These are phyloP conservation scores for Cladosporium austrohemisphaericum DNA, from an alignment of 2,329 filamentous ascomycete species.

Conservation along the genomic window DNA sequence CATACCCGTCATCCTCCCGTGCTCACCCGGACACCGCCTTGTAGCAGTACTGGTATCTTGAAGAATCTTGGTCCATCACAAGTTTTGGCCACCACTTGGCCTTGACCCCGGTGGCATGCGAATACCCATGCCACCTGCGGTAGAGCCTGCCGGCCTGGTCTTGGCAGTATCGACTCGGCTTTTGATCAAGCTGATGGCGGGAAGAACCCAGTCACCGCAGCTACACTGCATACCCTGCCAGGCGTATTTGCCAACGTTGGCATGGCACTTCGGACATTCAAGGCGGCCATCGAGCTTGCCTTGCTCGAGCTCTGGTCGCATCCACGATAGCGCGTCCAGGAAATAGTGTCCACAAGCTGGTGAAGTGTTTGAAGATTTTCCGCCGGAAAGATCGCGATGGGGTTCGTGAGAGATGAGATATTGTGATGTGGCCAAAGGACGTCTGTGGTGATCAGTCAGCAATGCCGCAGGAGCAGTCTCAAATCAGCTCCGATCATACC, in stretches of 20 bases:
- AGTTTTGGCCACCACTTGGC: conserved; percentile 8
- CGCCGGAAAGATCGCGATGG: conserved; percentile 13
- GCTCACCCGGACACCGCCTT: too few species aligned
- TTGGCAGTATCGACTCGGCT: conserved; percentile 72
- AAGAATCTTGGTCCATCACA: neutral
- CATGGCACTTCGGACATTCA: conserved; percentile 78
- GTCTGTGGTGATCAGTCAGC: conserved; percentile 37
- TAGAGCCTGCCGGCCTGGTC: conserved; percentile 20
- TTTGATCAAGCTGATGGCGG: conserved; percentile 81
- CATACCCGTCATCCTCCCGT: conserved; percentile 6
- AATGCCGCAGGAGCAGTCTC: neutral
- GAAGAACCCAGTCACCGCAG: conserved; percentile 85
- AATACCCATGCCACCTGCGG: conserved; percentile 30
- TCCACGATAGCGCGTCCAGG: conserved; percentile 90
- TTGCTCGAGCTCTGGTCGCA: conserved; percentile 79
- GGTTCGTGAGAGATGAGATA: conserved; percentile 65
- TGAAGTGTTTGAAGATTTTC: conserved; percentile 30
- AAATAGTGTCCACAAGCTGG: conserved; percentile 77
- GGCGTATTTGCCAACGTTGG: conserved; percentile 85
- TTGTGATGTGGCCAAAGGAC: conserved; percentile 58
- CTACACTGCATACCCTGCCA: conserved; percentile 95
- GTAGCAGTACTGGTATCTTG: too few species aligned
- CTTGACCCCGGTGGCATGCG: conserved; percentile 29
- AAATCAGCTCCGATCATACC: conserved; percentile 46
- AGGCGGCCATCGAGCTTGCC: conserved; percentile 80